Evolutionary conservation across 1,284 basidiomycete species (phyloP), one percentile per base, ranked within the genome.

Genomic region (Bondarzewia mesenterica): DNA sequence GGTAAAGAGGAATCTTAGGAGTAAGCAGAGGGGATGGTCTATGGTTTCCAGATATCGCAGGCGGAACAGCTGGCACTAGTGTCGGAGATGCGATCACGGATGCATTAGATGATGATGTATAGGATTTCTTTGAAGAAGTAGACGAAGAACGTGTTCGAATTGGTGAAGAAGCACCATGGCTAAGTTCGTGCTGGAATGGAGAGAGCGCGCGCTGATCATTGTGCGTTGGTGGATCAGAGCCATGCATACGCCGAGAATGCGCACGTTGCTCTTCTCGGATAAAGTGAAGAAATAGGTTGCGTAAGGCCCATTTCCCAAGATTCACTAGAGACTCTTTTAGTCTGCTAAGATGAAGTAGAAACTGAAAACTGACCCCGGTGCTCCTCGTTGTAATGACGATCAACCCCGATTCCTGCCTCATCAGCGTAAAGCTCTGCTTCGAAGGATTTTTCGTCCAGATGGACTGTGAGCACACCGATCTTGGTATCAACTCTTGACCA

Each of bases 361-460:
- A 79, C 87, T 62, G 44, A 50, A 44, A 44, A 80, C 87, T 62
- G 56, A 93, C 91, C 61, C 64, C 89, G 78, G 12, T 82, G 74
- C 60, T 98, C 94, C 43, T 93, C 90, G 42, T 73, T 78, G 54
- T 81, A 77, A 44, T 72, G 68, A 21, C 72, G 71, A 48, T 82
- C 77, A 25, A 70, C 67, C 7, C 63, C 70, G 63, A 80, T 82
- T 21, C 82, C 89, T 47, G 82, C 81, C 65, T 99, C 95, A 63
- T 98, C 94, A 3, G 88, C 82, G 62, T 96, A 98, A 3, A 95
- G 82, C 67, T 99, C 96, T 8, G 91, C 90, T 52, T 97, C 93
- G 63, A 97, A 98, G 56, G 86, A 91, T 42, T 78, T 70, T 57
- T 96, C 91, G 49, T 82, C 89, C 38, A 99, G 62, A 67, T 97